These are phyloP conservation scores for Populus alba DNA, from an alignment of 345 rosid genomes.

Conservation along the genomic window DNA sequence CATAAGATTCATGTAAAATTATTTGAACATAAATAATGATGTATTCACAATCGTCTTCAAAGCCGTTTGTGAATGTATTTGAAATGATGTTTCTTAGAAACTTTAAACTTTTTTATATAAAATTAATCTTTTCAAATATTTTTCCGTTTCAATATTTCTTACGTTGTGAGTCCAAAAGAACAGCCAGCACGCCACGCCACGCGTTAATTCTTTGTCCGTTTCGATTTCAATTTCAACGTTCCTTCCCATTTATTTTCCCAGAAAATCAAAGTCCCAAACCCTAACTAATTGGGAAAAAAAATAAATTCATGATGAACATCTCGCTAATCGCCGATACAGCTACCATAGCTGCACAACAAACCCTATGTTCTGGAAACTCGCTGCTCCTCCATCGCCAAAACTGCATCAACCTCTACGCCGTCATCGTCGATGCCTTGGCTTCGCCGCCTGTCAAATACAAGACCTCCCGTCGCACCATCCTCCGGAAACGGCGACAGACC, in stretches of 20 bases:
- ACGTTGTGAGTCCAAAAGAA: neutral
- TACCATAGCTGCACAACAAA: constrained; percentile 42
- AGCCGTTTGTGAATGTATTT: no score
- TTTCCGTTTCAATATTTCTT: neutral
- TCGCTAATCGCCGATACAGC: constrained; percentile 47
- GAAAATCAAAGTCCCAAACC: constrained; percentile 9
- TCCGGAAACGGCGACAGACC: constrained; percentile 53
- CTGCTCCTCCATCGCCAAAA: constrained; percentile 33
- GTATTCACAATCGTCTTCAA: no score
- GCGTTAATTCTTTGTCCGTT: neutral
- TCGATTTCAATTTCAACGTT: neutral
- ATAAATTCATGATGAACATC: constrained; percentile 46
- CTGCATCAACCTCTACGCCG: constrained; percentile 35
- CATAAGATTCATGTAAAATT: no score
- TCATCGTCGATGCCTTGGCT: constrained; percentile 42
- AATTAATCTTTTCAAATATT: no score
- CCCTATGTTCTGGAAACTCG: constrained; percentile 52
- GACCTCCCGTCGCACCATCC: constrained; percentile 45
- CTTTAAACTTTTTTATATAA: no score
- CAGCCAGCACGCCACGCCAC: constrained; percentile 15
- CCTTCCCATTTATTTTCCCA: neutral
- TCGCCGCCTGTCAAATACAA: constrained; percentile 50
- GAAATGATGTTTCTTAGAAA: no score
- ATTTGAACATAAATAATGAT: no score
- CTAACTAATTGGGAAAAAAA: neutral